Evolutionary conservation across 768 basidiomycete genomes (phyloP).

Genomic region (Astraeus odoratus): DNA sequence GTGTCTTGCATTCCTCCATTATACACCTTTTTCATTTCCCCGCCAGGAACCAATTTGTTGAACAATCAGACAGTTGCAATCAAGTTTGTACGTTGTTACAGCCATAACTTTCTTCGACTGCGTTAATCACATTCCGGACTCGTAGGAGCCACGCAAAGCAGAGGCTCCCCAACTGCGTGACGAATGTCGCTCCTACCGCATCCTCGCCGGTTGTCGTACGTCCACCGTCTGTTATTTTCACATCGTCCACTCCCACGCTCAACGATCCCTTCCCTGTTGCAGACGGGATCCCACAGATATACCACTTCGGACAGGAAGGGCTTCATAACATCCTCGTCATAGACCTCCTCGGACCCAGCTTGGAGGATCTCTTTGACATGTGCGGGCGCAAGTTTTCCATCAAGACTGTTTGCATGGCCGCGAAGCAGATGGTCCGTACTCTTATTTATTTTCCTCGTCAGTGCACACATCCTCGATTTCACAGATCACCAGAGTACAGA

Average conservation of each 20-base stretch:
- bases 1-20: slow-evolving; percentile 1
- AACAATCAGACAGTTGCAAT: slow-evolving; percentile 99
- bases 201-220: slow-evolving; percentile 84
- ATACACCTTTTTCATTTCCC: neutral
- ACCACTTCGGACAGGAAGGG: slow-evolving; percentile 98
- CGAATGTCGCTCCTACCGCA: slow-evolving; percentile 96
- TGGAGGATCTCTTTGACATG: slow-evolving; percentile 99
- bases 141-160: slow-evolving; percentile 81
- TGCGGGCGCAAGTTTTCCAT: slow-evolving; percentile 95
- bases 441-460: neutral
- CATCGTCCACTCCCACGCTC: neutral
- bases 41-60: slow-evolving; percentile 87
- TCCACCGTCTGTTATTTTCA: slow-evolving; percentile 17
- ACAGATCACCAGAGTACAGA: slow-evolving; percentile 91
- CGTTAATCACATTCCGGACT: slow-evolving; percentile 10
- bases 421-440: slow-evolving; percentile 82
- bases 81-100: slow-evolving; percentile 82
- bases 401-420: slow-evolving; percentile 99
- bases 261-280: slow-evolving; percentile 14
- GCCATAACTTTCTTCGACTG: neutral
- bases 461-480: slow-evolving; percentile 5
- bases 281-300: slow-evolving; percentile 98
- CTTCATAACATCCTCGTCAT: slow-evolving; percentile 98
- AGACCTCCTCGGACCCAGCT: slow-evolving; percentile 90
- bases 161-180: slow-evolving; percentile 97